Base-by-base conservation (phyloP, 768 basidiomycete species). In the Macrolepiota dolichaula region DNA sequence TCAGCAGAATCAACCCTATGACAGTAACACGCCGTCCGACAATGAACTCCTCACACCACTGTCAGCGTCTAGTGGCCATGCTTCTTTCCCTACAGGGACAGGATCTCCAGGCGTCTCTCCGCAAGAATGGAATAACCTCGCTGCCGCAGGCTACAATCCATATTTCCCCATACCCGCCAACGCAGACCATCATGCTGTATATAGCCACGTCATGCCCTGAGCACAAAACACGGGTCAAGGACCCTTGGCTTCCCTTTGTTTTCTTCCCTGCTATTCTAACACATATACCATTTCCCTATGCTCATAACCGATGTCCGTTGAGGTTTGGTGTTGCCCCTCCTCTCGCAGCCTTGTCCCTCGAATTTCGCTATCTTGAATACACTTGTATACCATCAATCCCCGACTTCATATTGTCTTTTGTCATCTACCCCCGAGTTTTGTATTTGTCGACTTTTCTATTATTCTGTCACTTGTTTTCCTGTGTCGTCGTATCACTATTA, bases 111-210 rank as follows among this genome's bases (percentile, higher is more conserved):
- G 76, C 69, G 81, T 82, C 66, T 79, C 83, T 58, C 81, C 82
- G 42, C 81, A 85, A 64, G 82, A 88, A 72, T 88, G 86, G 87
- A 82, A 78, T 64, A 76, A 81, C 60, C 76, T 86, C 69, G 76
- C 81, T 24, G 68, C 81, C 29, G 71, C 78, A 13, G 81, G 82
- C 35, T 89, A 87, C 73, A 88, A 86, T 57, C 78, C 88, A 4
- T 90, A 90, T 72, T 90, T 90, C 69, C 83, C 87, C 36, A 76
- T 85, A 62, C 73, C 80, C 46, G 59, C 73, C 7, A 68, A 74
- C 54, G 42, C 52, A 29, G 83, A 79, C 65, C 83, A 85, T 55
- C 81, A 83, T 66, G 73, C 70, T 68, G 80, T 87, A 64, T 86
- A 85, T 71, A 78, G 75, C 66, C 82, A 80, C 64, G 83, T 85